Conservation (phyloP, 2,329 filamentous ascomycete species). For the Clathrospora elynae region DNA sequence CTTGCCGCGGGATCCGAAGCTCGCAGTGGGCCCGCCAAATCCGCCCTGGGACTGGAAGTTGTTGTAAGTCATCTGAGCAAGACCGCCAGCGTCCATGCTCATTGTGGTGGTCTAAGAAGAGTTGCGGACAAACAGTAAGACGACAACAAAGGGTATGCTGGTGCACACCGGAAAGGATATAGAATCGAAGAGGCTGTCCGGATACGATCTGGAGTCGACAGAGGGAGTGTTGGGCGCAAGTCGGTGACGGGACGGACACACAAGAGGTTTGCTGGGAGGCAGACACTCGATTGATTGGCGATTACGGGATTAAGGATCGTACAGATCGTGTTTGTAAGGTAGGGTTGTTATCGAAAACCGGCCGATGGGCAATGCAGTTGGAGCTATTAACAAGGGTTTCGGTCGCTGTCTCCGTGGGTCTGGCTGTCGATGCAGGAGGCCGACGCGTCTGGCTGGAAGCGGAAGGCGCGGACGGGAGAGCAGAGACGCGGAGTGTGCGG, state of each 20-base stretch:
- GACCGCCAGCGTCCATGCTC: conserved; percentile 94
- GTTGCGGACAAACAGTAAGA: conserved; percentile 38
- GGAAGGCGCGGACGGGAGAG: conserved; percentile 23
- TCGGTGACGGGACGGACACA: conserved; percentile 18
- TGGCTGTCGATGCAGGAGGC: conserved; percentile 7
- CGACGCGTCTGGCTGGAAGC: conserved; percentile 23
- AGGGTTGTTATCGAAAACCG: conserved; percentile 42
- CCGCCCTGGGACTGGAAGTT: conserved; percentile 66
- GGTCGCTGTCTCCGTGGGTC: conserved; percentile 23
- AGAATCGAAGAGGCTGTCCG: conserved; percentile 38
- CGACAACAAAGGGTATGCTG: conserved; percentile 37
- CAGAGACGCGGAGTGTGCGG: conserved; percentile 9
- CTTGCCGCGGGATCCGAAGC: conserved; percentile 84
- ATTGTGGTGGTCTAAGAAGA: conserved; percentile 40
- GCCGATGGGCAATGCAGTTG: conserved; percentile 46
- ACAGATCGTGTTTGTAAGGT: conserved; percentile 39
- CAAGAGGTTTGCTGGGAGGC: conserved; percentile 29
- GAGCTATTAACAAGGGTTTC: conserved; percentile 44
- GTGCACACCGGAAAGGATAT: conserved; percentile 37
- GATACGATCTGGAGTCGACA: conserved; percentile 17
- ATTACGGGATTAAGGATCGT: conserved; percentile 51
- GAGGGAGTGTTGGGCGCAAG: conserved; percentile 31
- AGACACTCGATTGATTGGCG: conserved; percentile 31
- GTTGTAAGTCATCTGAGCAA: conserved; percentile 98
- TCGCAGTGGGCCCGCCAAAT: conserved; percentile 75